Evolutionary conservation across 306 rosid species (phyloP).

Genomic region (Herpetospermum pedunculosum): DNA sequence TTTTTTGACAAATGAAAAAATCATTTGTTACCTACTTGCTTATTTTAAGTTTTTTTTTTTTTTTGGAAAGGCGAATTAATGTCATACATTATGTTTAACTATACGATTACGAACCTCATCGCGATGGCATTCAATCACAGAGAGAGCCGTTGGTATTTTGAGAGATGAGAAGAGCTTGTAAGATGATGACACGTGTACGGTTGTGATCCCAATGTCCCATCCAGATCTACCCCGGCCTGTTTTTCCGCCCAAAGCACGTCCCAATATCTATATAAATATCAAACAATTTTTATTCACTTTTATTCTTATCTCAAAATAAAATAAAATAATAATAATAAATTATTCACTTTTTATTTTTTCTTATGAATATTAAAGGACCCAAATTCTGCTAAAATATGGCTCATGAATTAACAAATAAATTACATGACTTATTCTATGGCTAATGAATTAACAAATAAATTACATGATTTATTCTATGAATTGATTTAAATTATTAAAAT

Average conservation of each 20-base stretch:
- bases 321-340: too few relatives aligned
- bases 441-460: too few relatives aligned
- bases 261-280: conserved; percentile 34
- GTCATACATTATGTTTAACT: neutral
- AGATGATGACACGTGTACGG: conserved; percentile 39
- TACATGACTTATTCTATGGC: too few relatives aligned
- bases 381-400: too few relatives aligned
- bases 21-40: too few relatives aligned
- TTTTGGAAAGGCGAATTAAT: too few relatives aligned
- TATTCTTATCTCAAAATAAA: neutral
- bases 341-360: neutral
- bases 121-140: conserved; percentile 59
- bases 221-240: conserved; percentile 56
- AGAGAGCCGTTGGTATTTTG: conserved; percentile 44
- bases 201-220: conserved; percentile 79
- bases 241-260: conserved; percentile 83
- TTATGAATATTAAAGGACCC: neutral
- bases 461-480: too few relatives aligned
- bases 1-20: too few relatives aligned
- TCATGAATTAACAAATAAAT: too few relatives aligned
- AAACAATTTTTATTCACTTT: neutral
- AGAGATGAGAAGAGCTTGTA: conserved; percentile 33
- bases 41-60: too few relatives aligned
- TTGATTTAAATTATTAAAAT: too few relatives aligned
- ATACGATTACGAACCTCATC: conserved; percentile 53